These are phyloP conservation scores for Thraustotheca clavata DNA, from an alignment of 352 stramenopile genomes.

Conservation along the genomic window DNA sequence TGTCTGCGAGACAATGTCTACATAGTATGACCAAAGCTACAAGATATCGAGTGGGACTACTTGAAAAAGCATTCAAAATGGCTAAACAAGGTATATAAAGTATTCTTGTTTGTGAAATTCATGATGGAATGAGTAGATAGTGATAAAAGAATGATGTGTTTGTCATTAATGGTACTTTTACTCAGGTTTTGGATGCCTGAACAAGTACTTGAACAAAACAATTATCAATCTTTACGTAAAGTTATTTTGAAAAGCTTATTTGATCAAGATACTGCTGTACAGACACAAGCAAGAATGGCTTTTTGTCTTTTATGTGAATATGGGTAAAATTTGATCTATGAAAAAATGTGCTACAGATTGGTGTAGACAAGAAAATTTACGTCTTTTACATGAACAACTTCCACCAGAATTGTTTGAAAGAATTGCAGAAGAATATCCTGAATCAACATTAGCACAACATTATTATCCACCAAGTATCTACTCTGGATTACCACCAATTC, in stretches of 20 bases:
- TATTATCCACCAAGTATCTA: not conserved
- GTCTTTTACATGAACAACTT: not conserved
- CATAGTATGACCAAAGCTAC: constrained; percentile 8
- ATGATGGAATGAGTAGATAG: not conserved
- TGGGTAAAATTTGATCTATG: not conserved
- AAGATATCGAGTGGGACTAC: not conserved
- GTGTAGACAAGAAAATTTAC: constrained; percentile 8
- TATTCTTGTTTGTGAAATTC: not conserved
- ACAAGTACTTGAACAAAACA: not conserved
- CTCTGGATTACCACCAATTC: constrained; percentile 3
- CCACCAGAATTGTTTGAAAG: not conserved
- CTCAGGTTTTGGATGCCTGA: constrained; percentile 8
- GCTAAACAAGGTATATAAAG: not conserved
- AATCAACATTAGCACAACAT: not conserved
- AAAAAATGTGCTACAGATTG: not conserved
- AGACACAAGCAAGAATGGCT: constrained; percentile 2
- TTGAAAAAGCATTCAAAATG: not conserved
- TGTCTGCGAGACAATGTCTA: constrained; percentile 10
- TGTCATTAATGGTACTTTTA: constrained; percentile 13
- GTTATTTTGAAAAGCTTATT: not conserved
- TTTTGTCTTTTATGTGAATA: constrained; percentile 21
- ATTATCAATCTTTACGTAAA: not conserved
- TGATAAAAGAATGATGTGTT: constrained; percentile 11
- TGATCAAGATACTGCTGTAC: constrained; percentile 6
- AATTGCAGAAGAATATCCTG: constrained; percentile 5